phyloP scores from a whole-genome alignment of 2,329 filamentous ascomycete genomes.

The Ophiosphaerella herpotricha region DNA sequence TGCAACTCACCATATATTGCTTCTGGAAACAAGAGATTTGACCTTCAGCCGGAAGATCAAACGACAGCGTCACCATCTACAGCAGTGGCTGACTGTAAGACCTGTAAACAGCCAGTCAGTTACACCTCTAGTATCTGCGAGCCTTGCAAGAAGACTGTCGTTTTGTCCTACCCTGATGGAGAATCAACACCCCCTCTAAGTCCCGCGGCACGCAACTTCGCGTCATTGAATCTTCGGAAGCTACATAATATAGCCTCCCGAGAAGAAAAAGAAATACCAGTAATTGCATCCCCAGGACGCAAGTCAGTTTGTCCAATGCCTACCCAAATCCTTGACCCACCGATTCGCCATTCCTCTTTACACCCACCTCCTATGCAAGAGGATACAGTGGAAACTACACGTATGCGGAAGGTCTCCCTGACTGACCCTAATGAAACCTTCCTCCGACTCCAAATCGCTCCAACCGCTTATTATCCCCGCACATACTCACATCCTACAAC shows the following conservation, averaged over 20 bases:
- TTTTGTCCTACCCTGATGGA: constrained; percentile 21
- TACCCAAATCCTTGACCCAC: constrained; percentile 27
- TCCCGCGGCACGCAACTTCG: constrained; percentile 28
- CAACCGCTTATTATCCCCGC: constrained; percentile 12
- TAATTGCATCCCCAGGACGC: constrained; percentile 23
- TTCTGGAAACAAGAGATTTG: constrained; percentile 27
- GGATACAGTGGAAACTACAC: constrained; percentile 9
- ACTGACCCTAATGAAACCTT: constrained; percentile 38
- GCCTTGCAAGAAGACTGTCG: constrained; percentile 35
- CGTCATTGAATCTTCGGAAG: constrained; percentile 24
- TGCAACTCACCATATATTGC: constrained; percentile 4
- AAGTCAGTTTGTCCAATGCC: constrained; percentile 23
- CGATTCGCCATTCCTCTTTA: constrained; percentile 38
- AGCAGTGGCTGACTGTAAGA: constrained; percentile 36
- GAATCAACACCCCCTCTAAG: constrained; percentile 36
- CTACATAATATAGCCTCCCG: constrained; percentile 21
- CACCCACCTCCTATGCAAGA: constrained; percentile 23
- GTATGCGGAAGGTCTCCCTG: constrained; percentile 34
- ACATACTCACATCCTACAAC: constrained; percentile 18
- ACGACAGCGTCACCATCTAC: constrained; percentile 14
- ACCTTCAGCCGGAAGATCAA: constrained; percentile 28
- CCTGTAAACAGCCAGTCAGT: constrained; percentile 32
- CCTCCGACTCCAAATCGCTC: constrained; percentile 32
- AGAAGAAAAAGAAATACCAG: constrained; percentile 14
- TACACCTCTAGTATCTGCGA: constrained; percentile 37